Percentiles rank a stretch among this genome's conserved stretches.
Evolutionary conservation across 192 early-diverging fungal species (phyloP).

Genomic region (Spinellus fusiger): DNA sequence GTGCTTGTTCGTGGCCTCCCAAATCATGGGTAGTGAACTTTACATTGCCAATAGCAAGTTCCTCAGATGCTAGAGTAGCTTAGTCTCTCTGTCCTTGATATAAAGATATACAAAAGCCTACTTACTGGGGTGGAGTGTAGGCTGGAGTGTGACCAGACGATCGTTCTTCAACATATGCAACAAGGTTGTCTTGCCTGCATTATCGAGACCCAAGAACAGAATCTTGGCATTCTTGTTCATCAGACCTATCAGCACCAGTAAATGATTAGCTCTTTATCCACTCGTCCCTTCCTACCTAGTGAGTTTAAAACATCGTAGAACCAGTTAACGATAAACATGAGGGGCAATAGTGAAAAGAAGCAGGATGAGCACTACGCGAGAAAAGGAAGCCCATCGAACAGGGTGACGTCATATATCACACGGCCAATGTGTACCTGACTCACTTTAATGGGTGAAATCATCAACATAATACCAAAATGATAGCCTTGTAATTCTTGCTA

Average conservation of each 20-base stretch:
- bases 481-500: no score
- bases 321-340: conserved; percentile 97
- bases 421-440: no score
- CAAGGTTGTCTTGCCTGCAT: conserved; percentile 91
- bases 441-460: no score
- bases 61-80: conserved; percentile 75
- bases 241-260: conserved; percentile 60
- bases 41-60: conserved; percentile 94
- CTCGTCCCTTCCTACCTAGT: conserved; percentile 59
- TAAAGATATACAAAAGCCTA: conserved; percentile 3
- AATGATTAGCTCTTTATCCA: not conserved
- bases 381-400: no score
- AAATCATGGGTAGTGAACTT: conserved; percentile 98
- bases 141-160: conserved; percentile 87
- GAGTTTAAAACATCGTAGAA: conserved; percentile 89
- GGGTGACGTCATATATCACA: no score
- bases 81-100: not conserved
- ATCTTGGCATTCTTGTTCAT: conserved; percentile 99
- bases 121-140: conserved; percentile 97
- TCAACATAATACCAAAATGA: no score
- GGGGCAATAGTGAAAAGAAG: no score
- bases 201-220: conserved; percentile 95
- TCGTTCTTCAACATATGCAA: conserved; percentile 99
- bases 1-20: conserved; percentile 94
- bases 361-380: no score